Conservation (phyloP, 352 stramenopile genomes). For the Plasmopara viticola region DNA sequence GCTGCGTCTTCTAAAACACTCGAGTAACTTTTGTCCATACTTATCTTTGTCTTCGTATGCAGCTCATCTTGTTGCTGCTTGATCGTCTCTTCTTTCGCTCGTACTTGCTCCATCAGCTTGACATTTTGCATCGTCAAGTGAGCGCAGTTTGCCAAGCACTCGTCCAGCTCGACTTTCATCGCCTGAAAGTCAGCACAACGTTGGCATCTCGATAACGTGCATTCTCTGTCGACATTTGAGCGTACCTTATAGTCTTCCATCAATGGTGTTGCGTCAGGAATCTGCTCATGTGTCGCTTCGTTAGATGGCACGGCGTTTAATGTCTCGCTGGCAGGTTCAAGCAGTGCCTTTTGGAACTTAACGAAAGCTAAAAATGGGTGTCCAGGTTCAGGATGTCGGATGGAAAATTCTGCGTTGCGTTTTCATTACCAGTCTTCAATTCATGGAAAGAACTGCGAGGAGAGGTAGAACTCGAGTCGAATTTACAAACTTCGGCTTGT, state of each 20-base stretch:
- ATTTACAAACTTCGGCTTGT: neutral
- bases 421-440: neutral
- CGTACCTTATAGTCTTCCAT: slow-evolving; percentile 15
- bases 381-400: neutral
- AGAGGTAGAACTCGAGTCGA: neutral
- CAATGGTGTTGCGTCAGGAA: neutral
- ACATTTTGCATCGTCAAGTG: slow-evolving; percentile 27
- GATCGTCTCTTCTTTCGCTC: slow-evolving; percentile 18
- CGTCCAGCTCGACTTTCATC: slow-evolving; percentile 11
- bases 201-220: neutral
- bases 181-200: neutral
- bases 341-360: slow-evolving; percentile 8
- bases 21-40: neutral
- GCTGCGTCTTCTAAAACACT: neutral
- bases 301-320: slow-evolving; percentile 11
- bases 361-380: slow-evolving; percentile 13
- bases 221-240: neutral
- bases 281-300: neutral
- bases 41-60: slow-evolving; percentile 3
- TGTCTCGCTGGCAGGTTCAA: slow-evolving; percentile 1
- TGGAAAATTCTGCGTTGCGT: neutral
- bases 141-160: slow-evolving; percentile 20
- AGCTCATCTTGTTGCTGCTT: slow-evolving; percentile 21
- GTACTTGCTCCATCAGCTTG: slow-evolving; percentile 21
- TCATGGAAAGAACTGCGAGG: neutral